Percentiles rank a stretch among this genome's conserved stretches.
phyloP scores from a whole-genome alignment of 306 rosid species.

The Trichosanthes cucumerina region DNA sequence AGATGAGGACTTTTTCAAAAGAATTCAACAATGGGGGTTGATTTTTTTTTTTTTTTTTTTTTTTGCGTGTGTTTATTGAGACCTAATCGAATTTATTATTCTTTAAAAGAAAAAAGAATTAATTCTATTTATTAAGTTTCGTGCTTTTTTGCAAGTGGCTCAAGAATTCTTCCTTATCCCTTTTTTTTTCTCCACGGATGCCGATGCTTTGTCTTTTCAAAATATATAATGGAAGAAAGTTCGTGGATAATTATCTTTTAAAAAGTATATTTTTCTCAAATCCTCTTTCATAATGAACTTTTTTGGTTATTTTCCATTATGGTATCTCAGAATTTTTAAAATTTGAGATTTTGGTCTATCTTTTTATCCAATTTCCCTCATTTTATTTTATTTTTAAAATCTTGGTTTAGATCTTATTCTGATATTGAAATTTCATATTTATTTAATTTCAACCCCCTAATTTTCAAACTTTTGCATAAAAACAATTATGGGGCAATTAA shows the following conservation, averaged over 20 bases:
- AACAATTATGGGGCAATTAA: background rate
- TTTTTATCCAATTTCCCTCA: background rate
- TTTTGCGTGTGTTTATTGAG: background rate
- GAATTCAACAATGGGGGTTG: slow-evolving; percentile 2
- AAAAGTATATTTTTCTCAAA: background rate
- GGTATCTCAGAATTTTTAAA: background rate
- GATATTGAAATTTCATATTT: no score
- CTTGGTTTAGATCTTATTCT: background rate
- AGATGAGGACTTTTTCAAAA: slow-evolving; percentile 17
- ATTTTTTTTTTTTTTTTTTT: background rate
- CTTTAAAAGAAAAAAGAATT: no score
- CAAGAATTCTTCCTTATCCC: background rate
- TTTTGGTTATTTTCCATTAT: background rate
- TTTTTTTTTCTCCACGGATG: background rate
- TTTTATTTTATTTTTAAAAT: background rate
- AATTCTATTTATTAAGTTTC: background rate
- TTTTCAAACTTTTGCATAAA: background rate
- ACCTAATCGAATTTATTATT: background rate
- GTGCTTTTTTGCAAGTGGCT: background rate
- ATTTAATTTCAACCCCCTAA: background rate
- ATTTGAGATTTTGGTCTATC: background rate
- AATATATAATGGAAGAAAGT: background rate
- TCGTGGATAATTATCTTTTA: background rate
- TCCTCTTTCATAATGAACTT: background rate
- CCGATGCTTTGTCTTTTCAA: background rate